Base-by-base conservation (phyloP, 768 basidiomycete genomes). In the Kwoniella bestiolae region DNA sequence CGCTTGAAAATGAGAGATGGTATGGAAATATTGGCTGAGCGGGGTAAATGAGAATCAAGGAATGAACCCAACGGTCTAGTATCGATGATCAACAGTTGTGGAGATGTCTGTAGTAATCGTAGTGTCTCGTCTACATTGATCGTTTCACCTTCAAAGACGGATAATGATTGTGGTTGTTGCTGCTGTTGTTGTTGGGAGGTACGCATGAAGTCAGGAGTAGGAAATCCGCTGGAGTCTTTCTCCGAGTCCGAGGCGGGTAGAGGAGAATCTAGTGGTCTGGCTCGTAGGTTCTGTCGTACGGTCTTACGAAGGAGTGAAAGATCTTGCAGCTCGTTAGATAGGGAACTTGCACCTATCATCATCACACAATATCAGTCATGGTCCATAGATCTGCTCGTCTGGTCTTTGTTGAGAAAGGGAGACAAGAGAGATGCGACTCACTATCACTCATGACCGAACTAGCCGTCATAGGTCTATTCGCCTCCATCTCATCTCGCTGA, bases 1-100 rank as follows among this genome's bases (percentile, higher is more conserved):
- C 93, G 88, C 80, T 92, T 93, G 71, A 94, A 87, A 74, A 96
- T 92, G 74, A 96, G 87, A 26, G 91, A 90, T 0, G 94, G 93
- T 46, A 96, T 90, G 32, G 89, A 89, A 52, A 96, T 85, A 81
- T 94, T 94, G 65, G 92, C 86, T 79, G 89, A 90, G 69, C 87
- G 83, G 41, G 83, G 78, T 56, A 96, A 80, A 78, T 88, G 91
- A 61, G 84, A 85, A 2, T 86, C 82, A 35, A 88, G 83, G 82
- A 88, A 91, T 9, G 87, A 83, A 0, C 86, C 83, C 21, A 88
- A 84, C 3, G 90, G 87, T 3, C 93, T 87, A 41, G 91, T 91
- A 80, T 96, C 93, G 76, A 95, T 85, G 64, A 95, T 82, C 25
- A 94, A 83, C 8, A 53, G 6, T 16, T 65, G 67, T 14, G 57